These are phyloP conservation scores for Aquanectria penicillioides DNA, from an alignment of 2,329 filamentous ascomycete genomes.

Conservation along the genomic window DNA sequence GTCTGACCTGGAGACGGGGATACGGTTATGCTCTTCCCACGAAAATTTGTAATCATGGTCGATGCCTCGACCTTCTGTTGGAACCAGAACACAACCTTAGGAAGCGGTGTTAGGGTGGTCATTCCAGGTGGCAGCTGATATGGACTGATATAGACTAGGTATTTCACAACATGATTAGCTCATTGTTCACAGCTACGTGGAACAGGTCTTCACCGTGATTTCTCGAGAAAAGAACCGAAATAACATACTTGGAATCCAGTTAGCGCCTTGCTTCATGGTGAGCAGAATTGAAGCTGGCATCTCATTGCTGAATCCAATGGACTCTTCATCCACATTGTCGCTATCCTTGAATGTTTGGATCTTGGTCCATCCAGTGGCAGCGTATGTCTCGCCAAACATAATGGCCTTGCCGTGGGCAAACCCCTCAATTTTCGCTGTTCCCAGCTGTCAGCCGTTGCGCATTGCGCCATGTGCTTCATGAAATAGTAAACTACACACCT, in stretches of 20 bases:
- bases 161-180: too few relatives aligned
- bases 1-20: neutral
- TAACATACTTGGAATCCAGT: neutral
- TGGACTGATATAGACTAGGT: neutral
- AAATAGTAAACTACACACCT: too few relatives aligned
- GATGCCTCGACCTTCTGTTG: neutral
- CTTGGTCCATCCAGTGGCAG: neutral
- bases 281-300: neutral
- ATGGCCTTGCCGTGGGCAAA: neutral
- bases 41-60: neutral
- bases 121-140: neutral
- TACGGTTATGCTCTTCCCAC: neutral
- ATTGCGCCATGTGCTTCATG: too few relatives aligned
- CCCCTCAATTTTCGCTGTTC: neutral
- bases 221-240: too few relatives aligned
- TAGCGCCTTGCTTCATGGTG: neutral
- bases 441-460: neutral
- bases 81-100: neutral
- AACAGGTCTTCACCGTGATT: too few relatives aligned
- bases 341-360: neutral
- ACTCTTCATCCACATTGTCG: neutral
- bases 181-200: too few relatives aligned
- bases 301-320: neutral
- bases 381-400: neutral
- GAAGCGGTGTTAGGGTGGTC: neutral